phyloP scores from a whole-genome alignment of 768 basidiomycete genomes.

The Astraeus odoratus region DNA sequence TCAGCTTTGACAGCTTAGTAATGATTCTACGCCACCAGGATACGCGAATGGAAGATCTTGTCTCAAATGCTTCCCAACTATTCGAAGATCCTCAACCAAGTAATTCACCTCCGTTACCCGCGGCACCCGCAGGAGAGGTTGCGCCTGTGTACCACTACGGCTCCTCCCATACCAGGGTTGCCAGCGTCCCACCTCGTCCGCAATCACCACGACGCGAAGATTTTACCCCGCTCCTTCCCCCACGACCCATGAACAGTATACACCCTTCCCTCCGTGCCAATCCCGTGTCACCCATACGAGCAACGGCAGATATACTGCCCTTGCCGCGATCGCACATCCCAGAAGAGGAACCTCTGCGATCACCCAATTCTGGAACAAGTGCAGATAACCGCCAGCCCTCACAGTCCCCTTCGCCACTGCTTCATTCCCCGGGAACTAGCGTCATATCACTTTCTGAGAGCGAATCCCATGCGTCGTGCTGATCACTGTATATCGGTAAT shows the following conservation, averaged over 20 bases:
- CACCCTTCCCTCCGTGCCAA: slow-evolving; percentile 65
- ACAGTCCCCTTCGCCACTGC: slow-evolving; percentile 14
- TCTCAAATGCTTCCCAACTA: slow-evolving; percentile 57
- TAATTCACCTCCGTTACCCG: slow-evolving; percentile 64
- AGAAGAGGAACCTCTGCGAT: slow-evolving; percentile 19
- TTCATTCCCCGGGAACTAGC: slow-evolving; percentile 9
- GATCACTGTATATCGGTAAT: not conserved
- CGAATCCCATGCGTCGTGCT: slow-evolving; percentile 7
- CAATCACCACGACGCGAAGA: slow-evolving; percentile 38
- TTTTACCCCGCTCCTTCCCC: slow-evolving; percentile 65
- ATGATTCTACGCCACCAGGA: slow-evolving; percentile 35
- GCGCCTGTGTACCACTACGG: slow-evolving; percentile 55
- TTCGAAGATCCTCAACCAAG: slow-evolving; percentile 51
- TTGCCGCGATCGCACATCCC: slow-evolving; percentile 16
- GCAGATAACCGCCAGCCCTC: slow-evolving; percentile 10
- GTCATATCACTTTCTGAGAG: slow-evolving; percentile 9
- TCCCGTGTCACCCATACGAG: slow-evolving; percentile 42
- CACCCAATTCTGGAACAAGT: slow-evolving; percentile 2
- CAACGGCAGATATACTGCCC: slow-evolving; percentile 27
- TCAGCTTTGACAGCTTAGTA: slow-evolving; percentile 27
- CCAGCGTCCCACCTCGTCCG: slow-evolving; percentile 34
- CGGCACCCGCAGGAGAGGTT: slow-evolving; percentile 62
- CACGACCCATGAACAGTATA: slow-evolving; percentile 65
- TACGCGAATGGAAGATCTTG: slow-evolving; percentile 80
- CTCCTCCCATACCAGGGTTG: slow-evolving; percentile 61